These are phyloP conservation scores for Elymus sibiricus DNA, from an alignment of 176 grass and related monocot genomes.

Conservation along the genomic window DNA sequence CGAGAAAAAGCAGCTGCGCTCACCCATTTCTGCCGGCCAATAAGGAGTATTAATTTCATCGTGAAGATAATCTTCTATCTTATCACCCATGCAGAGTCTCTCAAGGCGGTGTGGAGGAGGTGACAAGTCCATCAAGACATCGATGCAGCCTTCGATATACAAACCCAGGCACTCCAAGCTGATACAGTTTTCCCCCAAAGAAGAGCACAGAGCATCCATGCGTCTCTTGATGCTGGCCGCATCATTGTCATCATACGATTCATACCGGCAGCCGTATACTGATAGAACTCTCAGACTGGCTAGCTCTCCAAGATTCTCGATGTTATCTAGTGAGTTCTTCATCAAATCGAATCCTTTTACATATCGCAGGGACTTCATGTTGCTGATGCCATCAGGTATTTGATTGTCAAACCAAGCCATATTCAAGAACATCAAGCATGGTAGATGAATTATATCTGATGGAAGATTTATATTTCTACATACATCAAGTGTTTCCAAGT, in stretches of 20 bases:
- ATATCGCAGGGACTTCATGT: not conserved
- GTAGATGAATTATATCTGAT: not conserved
- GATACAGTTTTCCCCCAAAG: not conserved
- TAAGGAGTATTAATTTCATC: too few species aligned
- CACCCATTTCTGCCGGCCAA: too few species aligned
- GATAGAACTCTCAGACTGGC: not conserved
- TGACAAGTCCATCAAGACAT: not conserved
- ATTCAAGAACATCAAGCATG: not conserved
- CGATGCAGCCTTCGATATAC: not conserved
- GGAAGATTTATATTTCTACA: rapidly evolving
- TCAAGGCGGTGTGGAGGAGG: not conserved
- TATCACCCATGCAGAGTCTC: not conserved
- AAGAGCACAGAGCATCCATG: not conserved
- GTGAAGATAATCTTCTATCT: too few species aligned
- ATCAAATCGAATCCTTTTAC: rapidly evolving
- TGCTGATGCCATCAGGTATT: not conserved
- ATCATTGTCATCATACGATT: too few species aligned
- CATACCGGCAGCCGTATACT: rapidly evolving
- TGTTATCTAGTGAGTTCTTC: not conserved
- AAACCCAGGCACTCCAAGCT: not conserved
- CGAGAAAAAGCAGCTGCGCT: not conserved
- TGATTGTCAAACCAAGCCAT: rapidly evolving
- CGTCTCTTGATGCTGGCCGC: rapidly evolving
- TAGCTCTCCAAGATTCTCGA: not conserved
- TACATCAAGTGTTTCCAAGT: not conserved